Evolutionary conservation across 2,329 filamentous ascomycete genomes (phyloP).

Genomic region (Tricladium varicosporioides): DNA sequence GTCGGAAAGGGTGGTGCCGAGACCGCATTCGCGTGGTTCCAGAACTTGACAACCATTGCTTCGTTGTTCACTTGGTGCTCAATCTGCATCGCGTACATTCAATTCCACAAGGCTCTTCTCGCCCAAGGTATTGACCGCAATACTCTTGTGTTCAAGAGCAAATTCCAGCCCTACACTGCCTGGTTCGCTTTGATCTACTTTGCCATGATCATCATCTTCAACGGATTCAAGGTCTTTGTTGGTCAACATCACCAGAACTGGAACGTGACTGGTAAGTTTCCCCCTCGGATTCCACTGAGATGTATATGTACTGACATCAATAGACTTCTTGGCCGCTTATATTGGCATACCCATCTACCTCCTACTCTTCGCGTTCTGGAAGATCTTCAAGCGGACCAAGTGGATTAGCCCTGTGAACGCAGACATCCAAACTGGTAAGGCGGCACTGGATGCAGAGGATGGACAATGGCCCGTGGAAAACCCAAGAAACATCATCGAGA

Average conservation of each 20-base stretch:
- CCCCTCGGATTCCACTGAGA: background rate
- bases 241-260: conserved; percentile 54
- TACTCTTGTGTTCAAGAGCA: conserved; percentile 67
- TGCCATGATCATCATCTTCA: conserved; percentile 70
- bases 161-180: conserved; percentile 69
- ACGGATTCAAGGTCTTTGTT: conserved; percentile 75
- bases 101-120: conserved; percentile 66
- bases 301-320: conserved; percentile 55
- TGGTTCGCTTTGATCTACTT: conserved; percentile 62
- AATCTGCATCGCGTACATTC: conserved; percentile 69
- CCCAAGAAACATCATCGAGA: conserved; percentile 42
- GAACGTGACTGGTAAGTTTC: conserved; percentile 53
- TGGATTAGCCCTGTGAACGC: conserved; percentile 36
- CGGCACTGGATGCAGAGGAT: conserved; percentile 44
- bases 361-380: conserved; percentile 68
- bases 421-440: conserved; percentile 44
- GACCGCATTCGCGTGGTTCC: conserved; percentile 41
- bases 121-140: conserved; percentile 68
- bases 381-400: conserved; percentile 63
- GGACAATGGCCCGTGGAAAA: conserved; percentile 38
- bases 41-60: conserved; percentile 65
- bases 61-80: conserved; percentile 72
- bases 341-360: conserved; percentile 73
- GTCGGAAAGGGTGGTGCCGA: conserved; percentile 52
- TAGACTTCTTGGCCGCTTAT: conserved; percentile 72